A percentile compares a stretch with the other conserved stretches of the same genome.
phyloP scores from a whole-genome alignment of 1,284 basidiomycete genomes.

The Neolentinus lepideus region DNA sequence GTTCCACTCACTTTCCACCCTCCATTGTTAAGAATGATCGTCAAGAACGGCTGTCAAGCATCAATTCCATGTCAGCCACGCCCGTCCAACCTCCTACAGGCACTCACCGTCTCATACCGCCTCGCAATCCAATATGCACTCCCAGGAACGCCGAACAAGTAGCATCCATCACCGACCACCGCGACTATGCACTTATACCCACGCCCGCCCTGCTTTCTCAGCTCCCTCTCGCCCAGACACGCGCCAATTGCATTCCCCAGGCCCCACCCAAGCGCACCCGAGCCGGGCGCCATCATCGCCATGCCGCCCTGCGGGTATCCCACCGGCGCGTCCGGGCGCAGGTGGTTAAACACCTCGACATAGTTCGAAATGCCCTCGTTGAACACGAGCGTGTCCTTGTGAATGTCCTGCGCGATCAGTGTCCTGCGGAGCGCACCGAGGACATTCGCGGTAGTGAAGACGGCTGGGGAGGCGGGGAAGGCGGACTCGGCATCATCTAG shows the following conservation, averaged over 20 bases:
- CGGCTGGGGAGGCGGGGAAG: slow-evolving; percentile 12
- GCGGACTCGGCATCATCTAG: slow-evolving; percentile 17
- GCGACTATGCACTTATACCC: slow-evolving; percentile 44
- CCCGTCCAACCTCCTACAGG: neutral
- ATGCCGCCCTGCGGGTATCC: slow-evolving; percentile 12
- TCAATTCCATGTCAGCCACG: neutral
- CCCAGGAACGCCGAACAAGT: slow-evolving; percentile 58
- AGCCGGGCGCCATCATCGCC: slow-evolving; percentile 43
- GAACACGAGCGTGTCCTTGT: slow-evolving; percentile 36
- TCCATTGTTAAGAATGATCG: slow-evolving; percentile 64
- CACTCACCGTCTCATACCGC: slow-evolving; percentile 53
- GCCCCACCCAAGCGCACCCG: slow-evolving; percentile 58
- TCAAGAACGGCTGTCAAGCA: slow-evolving; percentile 52
- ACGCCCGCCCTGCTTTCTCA: slow-evolving; percentile 16
- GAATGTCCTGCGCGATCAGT: slow-evolving; percentile 28
- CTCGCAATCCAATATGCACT: slow-evolving; percentile 67
- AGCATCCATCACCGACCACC: slow-evolving; percentile 65
- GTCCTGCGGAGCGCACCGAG: slow-evolving; percentile 37
- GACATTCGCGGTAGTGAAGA: slow-evolving; percentile 40
- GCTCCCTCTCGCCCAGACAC: slow-evolving; percentile 26
- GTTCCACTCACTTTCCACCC: slow-evolving; percentile 47
- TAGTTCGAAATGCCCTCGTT: slow-evolving; percentile 63
- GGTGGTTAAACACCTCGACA: slow-evolving; percentile 44
- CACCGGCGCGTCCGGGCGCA: slow-evolving; percentile 45
- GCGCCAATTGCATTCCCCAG: slow-evolving; percentile 59